Conservation (phyloP, 306 rosid genomes). For the Cyclanthera cordifolia region DNA sequence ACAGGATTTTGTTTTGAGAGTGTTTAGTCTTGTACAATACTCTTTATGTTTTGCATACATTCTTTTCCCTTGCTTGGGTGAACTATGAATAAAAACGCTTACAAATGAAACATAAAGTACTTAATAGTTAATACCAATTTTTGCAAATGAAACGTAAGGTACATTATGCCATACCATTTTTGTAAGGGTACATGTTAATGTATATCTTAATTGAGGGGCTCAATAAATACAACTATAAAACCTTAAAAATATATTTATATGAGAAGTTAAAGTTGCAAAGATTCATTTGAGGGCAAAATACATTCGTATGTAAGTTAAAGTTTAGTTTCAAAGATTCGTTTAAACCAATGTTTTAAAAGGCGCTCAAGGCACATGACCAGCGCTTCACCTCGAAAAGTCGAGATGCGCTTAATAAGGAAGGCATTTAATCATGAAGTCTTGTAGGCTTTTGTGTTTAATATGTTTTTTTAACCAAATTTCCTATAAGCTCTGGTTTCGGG, state of each 20-base stretch:
- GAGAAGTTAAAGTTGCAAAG: not conserved
- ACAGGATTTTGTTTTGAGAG: not conserved
- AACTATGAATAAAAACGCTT: not conserved
- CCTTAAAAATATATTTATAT: not conserved
- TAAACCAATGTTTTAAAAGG: too few relatives aligned
- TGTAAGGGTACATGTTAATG: not conserved
- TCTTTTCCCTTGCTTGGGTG: slow-evolving; percentile 4
- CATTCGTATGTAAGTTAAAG: too few relatives aligned
- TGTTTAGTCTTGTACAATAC: not conserved
- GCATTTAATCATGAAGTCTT: too few relatives aligned
- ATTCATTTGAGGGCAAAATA: too few relatives aligned
- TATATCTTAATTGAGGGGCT: not conserved
- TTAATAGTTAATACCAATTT: not conserved
- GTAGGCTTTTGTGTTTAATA: too few relatives aligned
- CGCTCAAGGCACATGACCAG: too few relatives aligned
- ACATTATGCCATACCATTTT: not conserved
- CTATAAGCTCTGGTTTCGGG: too few relatives aligned
- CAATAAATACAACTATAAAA: not conserved
- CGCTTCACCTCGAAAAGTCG: too few relatives aligned
- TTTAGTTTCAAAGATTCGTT: too few relatives aligned
- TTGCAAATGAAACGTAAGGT: slow-evolving; percentile 6
- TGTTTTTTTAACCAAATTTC: too few relatives aligned
- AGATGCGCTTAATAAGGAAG: too few relatives aligned
- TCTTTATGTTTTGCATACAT: not conserved
- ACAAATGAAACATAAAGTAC: not conserved